Evolutionary conservation across 352 stramenopile genomes (phyloP).

Genomic region (Aphanomyces euteiches): DNA sequence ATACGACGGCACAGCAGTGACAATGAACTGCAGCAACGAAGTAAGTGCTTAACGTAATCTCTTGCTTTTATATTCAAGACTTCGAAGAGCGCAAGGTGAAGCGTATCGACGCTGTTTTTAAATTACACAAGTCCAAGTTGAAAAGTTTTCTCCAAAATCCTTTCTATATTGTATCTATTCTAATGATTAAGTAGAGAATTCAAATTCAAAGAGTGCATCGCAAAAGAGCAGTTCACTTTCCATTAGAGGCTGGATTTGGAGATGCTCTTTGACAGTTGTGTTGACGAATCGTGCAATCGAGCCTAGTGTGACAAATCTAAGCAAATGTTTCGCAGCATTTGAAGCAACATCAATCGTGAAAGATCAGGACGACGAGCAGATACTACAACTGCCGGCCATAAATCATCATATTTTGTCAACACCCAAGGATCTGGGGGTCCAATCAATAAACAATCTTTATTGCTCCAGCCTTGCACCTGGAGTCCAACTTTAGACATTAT

Average conservation of each 20-base stretch:
- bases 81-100: conserved; percentile 59
- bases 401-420: too few relatives aligned
- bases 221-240: conserved; percentile 39
- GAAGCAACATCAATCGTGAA: not conserved
- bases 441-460: too few relatives aligned
- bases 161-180: conserved; percentile 42
- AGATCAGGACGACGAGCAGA: not conserved
- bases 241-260: conserved; percentile 48
- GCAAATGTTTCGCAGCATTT: conserved; percentile 2
- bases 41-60: too few relatives aligned
- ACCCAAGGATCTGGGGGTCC: too few relatives aligned
- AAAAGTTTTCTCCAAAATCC: conserved; percentile 31
- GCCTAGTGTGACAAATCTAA: not conserved
- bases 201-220: conserved; percentile 46
- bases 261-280: conserved; percentile 41
- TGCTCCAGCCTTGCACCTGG: too few relatives aligned
- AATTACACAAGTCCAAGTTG: too few relatives aligned
- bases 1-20: too few relatives aligned
- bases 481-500: too few relatives aligned
- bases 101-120: conserved; percentile 50
- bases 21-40: too few relatives aligned
- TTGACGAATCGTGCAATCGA: not conserved
- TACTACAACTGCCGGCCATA: not conserved
- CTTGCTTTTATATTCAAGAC: too few relatives aligned
- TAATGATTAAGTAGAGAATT: conserved; percentile 43